phyloP scores from a whole-genome alignment of 208 protist species.

The Wallacemonas sp. region DNA sequence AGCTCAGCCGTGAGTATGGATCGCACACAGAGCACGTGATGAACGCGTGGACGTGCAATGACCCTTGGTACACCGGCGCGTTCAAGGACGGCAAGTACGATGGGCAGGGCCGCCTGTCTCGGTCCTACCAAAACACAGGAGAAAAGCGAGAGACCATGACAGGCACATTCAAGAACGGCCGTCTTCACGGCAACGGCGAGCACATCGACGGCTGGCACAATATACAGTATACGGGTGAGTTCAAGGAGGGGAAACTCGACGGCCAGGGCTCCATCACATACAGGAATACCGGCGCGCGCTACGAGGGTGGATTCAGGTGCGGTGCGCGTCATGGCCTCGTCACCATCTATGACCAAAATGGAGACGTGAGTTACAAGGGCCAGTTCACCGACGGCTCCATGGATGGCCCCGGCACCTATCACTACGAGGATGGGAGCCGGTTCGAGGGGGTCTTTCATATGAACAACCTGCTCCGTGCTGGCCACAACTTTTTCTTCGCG shows the following conservation, averaged over 20 bases:
- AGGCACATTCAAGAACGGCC: conserved; percentile 47
- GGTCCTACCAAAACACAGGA: conserved; percentile 40
- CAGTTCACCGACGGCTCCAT: conserved; percentile 68
- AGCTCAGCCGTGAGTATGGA: conserved; percentile 66
- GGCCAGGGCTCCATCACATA: conserved; percentile 45
- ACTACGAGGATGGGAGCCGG: background rate
- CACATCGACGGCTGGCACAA: conserved; percentile 24
- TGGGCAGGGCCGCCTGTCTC: conserved; percentile 53
- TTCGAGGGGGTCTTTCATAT: background rate
- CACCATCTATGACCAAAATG: conserved; percentile 43
- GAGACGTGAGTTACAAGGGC: conserved; percentile 63
- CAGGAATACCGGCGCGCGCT: conserved; percentile 31
- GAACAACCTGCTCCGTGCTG: background rate
- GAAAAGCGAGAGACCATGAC: conserved; percentile 19
- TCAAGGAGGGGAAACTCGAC: conserved; percentile 44
- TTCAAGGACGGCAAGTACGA: conserved; percentile 69
- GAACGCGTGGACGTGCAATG: conserved; percentile 74
- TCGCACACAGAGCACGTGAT: conserved; percentile 52
- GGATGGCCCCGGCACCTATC: conserved; percentile 68
- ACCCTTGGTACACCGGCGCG: conserved; percentile 67
- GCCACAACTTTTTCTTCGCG: conserved; percentile 25
- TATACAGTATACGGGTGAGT: conserved; percentile 62
- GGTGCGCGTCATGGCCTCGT: conserved; percentile 71
- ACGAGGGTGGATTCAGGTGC: conserved; percentile 72
- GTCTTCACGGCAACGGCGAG: conserved; percentile 40